These are phyloP conservation scores for Phytophthora aleatoria DNA, from an alignment of 352 stramenopile genomes.

Conservation along the genomic window DNA sequence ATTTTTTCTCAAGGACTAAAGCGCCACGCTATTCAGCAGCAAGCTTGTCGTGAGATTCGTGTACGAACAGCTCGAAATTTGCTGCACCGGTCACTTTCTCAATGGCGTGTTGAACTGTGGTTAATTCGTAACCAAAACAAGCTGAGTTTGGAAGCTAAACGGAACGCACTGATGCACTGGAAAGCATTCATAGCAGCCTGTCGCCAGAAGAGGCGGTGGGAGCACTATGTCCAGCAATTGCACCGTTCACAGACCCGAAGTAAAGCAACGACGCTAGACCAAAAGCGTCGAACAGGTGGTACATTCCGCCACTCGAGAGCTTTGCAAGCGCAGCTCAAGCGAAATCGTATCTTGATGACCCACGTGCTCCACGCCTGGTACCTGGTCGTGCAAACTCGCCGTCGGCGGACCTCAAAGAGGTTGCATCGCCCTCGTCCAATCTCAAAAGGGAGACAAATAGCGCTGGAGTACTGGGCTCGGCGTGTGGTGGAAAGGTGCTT, in stretches of 20 bases:
- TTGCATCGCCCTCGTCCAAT: not conserved
- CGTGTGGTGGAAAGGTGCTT: conserved; percentile 20
- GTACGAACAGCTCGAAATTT: conserved; percentile 11
- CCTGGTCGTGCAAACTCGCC: conserved; percentile 24
- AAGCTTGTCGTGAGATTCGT: conserved; percentile 29
- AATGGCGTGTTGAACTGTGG: conserved; percentile 34
- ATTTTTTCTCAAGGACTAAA: conserved; percentile 21
- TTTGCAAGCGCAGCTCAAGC: conserved; percentile 35
- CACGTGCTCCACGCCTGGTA: conserved; percentile 38
- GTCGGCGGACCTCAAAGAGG: conserved; percentile 1
- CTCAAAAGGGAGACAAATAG: not conserved
- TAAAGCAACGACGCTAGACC: conserved; percentile 2
- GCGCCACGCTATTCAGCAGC: conserved; percentile 30
- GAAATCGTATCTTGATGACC: conserved; percentile 31
- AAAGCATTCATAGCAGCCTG: conserved; percentile 21
- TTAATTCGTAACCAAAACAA: conserved; percentile 25
- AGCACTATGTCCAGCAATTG: conserved; percentile 34
- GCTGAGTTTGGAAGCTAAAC: conserved; percentile 5
- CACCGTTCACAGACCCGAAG: conserved; percentile 24
- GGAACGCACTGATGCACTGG: conserved; percentile 23
- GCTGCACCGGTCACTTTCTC: conserved; percentile 21
- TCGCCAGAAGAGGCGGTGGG: conserved; percentile 33
- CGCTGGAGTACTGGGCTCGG: conserved; percentile 31
- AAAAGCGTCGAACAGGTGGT: conserved; percentile 1
- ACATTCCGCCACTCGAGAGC: conserved; percentile 24